Percentiles rank a stretch among this genome's conserved stretches.
Evolutionary conservation across 83 land plant genomes (phyloP).

Genomic region (Diphasiastrum complanatum): DNA sequence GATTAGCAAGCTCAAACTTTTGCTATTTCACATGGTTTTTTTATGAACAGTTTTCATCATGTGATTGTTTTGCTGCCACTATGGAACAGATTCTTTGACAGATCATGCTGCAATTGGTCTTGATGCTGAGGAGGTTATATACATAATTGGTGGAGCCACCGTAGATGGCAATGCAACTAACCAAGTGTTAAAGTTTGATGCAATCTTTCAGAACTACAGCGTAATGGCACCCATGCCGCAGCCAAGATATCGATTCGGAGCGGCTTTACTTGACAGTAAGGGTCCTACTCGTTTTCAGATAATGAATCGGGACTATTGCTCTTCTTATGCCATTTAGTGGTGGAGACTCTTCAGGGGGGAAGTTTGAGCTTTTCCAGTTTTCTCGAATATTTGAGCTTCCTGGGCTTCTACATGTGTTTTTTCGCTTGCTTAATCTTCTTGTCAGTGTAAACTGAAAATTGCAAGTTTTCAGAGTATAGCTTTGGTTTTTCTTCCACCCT

Average conservation of each 20-base stretch:
- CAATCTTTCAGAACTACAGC: constrained; percentile 31
- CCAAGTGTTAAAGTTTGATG: constrained; percentile 33
- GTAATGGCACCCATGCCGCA: constrained; percentile 28
- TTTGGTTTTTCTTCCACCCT: too few species aligned
- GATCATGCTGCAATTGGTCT: constrained; percentile 40
- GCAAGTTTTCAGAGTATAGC: too few species aligned
- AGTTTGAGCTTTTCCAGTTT: too few species aligned
- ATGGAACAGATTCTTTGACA: constrained; percentile 13
- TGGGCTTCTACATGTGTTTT: too few species aligned
- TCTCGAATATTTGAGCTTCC: too few species aligned
- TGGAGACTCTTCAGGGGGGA: too few species aligned
- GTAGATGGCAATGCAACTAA: constrained; percentile 18
- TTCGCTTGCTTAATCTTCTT: background rate
- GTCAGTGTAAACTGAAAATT: background rate
- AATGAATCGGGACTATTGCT: background rate
- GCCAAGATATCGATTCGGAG: constrained; percentile 41
- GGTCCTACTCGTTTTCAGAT: background rate
- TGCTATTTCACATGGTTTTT: background rate
- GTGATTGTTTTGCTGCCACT: background rate
- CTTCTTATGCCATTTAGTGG: background rate
- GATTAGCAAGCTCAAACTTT: background rate
- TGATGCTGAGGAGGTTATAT: constrained; percentile 14
- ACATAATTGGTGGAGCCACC: constrained; percentile 32
- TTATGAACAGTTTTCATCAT: background rate
- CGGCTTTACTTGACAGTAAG: constrained; percentile 37